Evolutionary conservation across 345 rosid species (phyloP).

Genomic region (Aethionema arabicum): DNA sequence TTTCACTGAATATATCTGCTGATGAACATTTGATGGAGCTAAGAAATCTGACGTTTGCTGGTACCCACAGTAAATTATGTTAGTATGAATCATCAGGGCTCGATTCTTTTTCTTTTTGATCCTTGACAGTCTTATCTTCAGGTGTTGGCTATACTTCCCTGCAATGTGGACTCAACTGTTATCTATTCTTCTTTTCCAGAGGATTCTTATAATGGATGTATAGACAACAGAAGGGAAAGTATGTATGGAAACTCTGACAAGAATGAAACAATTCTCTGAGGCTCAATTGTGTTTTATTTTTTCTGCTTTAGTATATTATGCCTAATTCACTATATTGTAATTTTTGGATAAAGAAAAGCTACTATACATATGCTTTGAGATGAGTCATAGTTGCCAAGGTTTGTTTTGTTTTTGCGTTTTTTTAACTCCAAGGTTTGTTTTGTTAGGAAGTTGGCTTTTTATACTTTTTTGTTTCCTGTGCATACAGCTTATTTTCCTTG

Average conservation of each 20-base stretch:
- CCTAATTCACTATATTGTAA: constrained; percentile 15
- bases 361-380: constrained; percentile 27
- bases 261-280: constrained; percentile 15
- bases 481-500: neutral
- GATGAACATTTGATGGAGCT: constrained; percentile 80
- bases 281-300: constrained; percentile 21
- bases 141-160: constrained; percentile 37
- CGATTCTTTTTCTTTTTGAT: constrained; percentile 27
- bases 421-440: constrained; percentile 8
- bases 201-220: constrained; percentile 31
- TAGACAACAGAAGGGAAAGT: constrained; percentile 29
- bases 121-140: constrained; percentile 31
- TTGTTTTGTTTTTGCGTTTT: constrained; percentile 8
- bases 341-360: constrained; percentile 16
- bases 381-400: constrained; percentile 15
- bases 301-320: constrained; percentile 3
- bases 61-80: constrained; percentile 47
- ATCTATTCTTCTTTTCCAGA: constrained; percentile 34
- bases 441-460: constrained; percentile 7
- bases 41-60: constrained; percentile 62
- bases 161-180: constrained; percentile 31
- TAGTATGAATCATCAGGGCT: constrained; percentile 35
- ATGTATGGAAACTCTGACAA: constrained; percentile 32
- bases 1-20: constrained; percentile 61
- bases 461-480: constrained; percentile 1